Percentiles rank a stretch among this genome's conserved stretches.
phyloP scores from a whole-genome alignment of 768 basidiomycete species.

The Leccinum imitatum region DNA sequence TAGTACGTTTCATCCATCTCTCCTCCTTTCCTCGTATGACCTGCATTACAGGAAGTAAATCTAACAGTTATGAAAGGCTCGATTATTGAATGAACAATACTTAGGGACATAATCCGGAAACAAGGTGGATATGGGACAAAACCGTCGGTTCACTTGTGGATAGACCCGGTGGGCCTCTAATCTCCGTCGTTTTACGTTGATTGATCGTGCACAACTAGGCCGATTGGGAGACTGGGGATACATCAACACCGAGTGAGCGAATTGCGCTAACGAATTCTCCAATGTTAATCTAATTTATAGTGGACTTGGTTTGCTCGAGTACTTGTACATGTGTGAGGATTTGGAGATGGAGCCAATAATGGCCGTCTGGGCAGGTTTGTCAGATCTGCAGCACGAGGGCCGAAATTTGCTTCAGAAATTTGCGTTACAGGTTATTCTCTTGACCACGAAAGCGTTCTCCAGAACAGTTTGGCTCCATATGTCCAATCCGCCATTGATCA shows the following conservation, averaged over 20 bases:
- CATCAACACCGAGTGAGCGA: constrained; percentile 54
- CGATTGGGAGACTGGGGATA: constrained; percentile 63
- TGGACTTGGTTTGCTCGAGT: constrained; percentile 58
- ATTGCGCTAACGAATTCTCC: background rate
- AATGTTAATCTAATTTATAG: constrained; percentile 24
- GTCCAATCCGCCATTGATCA: constrained; percentile 59
- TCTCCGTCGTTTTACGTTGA: background rate
- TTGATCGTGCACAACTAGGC: constrained; percentile 32
- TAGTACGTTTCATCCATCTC: constrained; percentile 37
- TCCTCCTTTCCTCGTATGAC: constrained; percentile 22
- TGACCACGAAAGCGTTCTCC: constrained; percentile 43
- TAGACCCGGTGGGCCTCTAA: constrained; percentile 39
- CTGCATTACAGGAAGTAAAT: constrained; percentile 40
- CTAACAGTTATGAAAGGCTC: background rate
- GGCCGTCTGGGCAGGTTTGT: constrained; percentile 57
- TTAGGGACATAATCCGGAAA: constrained; percentile 51
- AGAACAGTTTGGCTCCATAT: constrained; percentile 44
- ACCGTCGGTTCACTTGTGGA: constrained; percentile 57
- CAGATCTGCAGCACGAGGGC: constrained; percentile 5
- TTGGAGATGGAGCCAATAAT: constrained; percentile 57
- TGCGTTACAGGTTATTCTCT: constrained; percentile 48
- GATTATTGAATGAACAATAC: constrained; percentile 9
- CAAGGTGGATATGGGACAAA: constrained; percentile 66
- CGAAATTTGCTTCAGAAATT: background rate
- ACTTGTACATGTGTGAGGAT: constrained; percentile 56